Conservation (phyloP, 179 eudicot species). For the Gypsophila paniculata region DNA sequence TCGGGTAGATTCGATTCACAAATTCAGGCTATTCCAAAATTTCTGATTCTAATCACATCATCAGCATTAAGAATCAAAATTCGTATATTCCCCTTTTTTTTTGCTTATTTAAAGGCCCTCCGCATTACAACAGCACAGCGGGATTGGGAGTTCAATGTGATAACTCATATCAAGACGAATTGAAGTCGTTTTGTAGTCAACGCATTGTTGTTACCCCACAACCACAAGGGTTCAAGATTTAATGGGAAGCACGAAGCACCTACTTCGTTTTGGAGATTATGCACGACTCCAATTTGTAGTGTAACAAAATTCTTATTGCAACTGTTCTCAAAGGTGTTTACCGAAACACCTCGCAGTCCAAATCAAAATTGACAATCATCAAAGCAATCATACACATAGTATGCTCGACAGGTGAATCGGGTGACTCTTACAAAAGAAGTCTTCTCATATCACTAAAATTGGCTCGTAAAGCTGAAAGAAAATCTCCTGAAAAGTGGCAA, state of each 20-base stretch:
- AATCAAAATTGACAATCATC: conserved; percentile 12
- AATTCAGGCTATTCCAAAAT: neutral
- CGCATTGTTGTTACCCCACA: neutral
- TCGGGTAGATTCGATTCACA: neutral
- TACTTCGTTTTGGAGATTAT: neutral
- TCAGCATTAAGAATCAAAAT: neutral
- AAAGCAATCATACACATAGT: neutral
- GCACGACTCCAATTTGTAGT: neutral
- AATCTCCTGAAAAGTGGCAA: conserved; percentile 47
- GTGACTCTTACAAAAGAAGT: conserved; percentile 45
- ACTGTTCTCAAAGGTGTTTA: neutral
- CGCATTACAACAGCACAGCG: neutral
- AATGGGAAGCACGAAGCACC: neutral
- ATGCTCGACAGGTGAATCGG: neutral
- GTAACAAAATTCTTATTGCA: neutral
- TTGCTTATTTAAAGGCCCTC: neutral
- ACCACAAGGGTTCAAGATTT: neutral
- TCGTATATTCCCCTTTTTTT: too few relatives aligned
- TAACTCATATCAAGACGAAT: neutral
- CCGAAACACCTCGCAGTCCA: neutral
- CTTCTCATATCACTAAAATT: conserved; percentile 70
- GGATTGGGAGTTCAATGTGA: neutral
- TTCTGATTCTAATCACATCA: neutral
- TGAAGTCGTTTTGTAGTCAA: neutral
- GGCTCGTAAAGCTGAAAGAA: conserved; percentile 54